Evolutionary conservation across 2,329 filamentous ascomycete species (phyloP), one percentile per base, ranked within the genome.

Genomic region (Colletotrichum trifolii): DNA sequence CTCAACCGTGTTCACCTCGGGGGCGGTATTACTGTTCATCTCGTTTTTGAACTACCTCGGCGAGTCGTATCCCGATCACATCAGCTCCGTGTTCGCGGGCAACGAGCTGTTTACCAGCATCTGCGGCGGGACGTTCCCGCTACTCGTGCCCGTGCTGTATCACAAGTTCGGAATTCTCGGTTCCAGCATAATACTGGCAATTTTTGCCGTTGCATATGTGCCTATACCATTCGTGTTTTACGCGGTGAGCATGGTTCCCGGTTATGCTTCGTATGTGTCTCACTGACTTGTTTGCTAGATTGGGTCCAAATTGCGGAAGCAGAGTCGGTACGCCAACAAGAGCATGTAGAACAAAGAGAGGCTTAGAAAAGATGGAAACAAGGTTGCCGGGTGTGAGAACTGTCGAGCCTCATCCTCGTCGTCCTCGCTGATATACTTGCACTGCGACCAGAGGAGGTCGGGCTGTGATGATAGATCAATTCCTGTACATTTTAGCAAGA

Each of bases 181-280:
- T 3, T 57, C 63, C 46, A 66, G 58, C 2, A 66, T 63, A n/a
- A 25, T 63, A 4, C 9, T 63, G 1, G 58, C 63, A 2, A 66
- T 66, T 8, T 45, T 66, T 34, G 63, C 59, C 2, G 42, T 66
- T 7, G 40, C 59, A 2, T 62, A 63, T 35, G 47, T 53, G 15
- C 63, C 63, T 6, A 13, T 66, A 25, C 63, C 63, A 2, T 66
- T 53, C 5, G n/a, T 63, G 10, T 8, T 66, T 67, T 68, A 67
- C 43, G 62, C 67, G 66, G 60, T 65, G 60, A 64, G 66, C 60
- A 25, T 25, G 25, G 66, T 35, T 57, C 34, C 3, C 6, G 2
- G n/a, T 15, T 4, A 1, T 15, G 2, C 40, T 45, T 0, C 49
- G 0, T 2, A 8, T 13, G n/a, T 2, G 13, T 2, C 4, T 5